Base-by-base conservation (phyloP, 2,329 filamentous ascomycete species). In the Xylariales sp. region DNA sequence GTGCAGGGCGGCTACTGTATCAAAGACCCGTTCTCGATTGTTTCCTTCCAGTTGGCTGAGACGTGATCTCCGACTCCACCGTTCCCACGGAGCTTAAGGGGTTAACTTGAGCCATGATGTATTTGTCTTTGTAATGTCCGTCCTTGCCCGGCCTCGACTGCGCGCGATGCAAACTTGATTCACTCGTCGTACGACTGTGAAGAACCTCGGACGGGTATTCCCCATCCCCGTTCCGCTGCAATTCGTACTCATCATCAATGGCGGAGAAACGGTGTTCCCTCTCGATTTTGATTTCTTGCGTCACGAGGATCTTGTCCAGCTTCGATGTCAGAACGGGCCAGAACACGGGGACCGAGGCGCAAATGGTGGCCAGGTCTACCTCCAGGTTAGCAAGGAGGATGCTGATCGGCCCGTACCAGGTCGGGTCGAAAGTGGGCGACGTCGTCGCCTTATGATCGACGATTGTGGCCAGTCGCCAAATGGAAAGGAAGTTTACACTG, bases 271-370 rank as follows among this genome's bases (percentile, higher is more conserved):
- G 43, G 31, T 41, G 43, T 12, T 28, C 32, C 19, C 50, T 46
- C 6, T 49, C 53, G n/a, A 57, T 45, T 15, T 54, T 45, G 32
- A 64, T 55, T 37, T 65, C 62, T 10, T 57, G 58, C 11, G 61
- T 64, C 11, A 65, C 56, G 43, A 63, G 62, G 44, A 65, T 63
- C 24, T 43, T 51, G 42, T 52, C 56, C 24, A 62, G 25, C 7
- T 43, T 45, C 16, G 57, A 46, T 14, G 51, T 47, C 3, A 65
- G 41, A 6, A 58, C 47, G 7, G 58, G 58, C 54, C 54, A 61
- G 52, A 61, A 61, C 10, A 59, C 55, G 8, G 58, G 58, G 33
- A 61, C 49, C 31, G 58, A 60, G 3, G 57, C 58, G 46, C 55
- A 57, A 38, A 54, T 53, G 19, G 42, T 46, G 5, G 51, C 46